Percentiles rank a stretch among this genome's conserved stretches.
Conservation (phyloP, 768 basidiomycete species). For the Auriculariales sp. region DNA sequence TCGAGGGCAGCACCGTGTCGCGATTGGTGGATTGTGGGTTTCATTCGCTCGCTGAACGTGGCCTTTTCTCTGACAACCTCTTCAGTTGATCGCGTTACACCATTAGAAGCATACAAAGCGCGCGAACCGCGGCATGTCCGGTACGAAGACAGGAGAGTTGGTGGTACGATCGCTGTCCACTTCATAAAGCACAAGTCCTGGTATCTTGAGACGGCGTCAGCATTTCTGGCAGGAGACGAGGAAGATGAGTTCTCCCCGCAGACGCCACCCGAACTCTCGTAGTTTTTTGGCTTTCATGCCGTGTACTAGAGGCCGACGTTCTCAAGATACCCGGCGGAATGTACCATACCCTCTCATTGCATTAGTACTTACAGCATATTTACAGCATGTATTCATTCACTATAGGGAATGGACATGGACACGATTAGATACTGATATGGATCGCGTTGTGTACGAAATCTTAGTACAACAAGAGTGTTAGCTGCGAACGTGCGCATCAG, state of each 20-base stretch:
- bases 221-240: conserved; percentile 70
- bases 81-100: neutral
- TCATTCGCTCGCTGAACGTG: neutral
- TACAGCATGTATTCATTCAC: too few species aligned
- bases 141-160: conserved; percentile 57
- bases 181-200: conserved; percentile 96
- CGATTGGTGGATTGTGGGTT: conserved; percentile 54
- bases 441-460: too few species aligned
- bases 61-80: conserved; percentile 2
- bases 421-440: too few species aligned
- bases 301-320: too few species aligned
- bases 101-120: conserved; percentile 47
- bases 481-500: too few species aligned
- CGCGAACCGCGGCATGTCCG: conserved; percentile 55
- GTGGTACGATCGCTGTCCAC: conserved; percentile 91
- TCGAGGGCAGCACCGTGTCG: conserved; percentile 85
- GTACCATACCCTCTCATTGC: too few species aligned
- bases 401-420: too few species aligned
- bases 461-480: too few species aligned
- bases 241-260: conserved; percentile 7
- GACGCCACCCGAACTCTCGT: too few species aligned
- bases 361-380: too few species aligned
- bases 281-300: too few species aligned
- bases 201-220: conserved; percentile 88
- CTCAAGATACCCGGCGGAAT: too few species aligned